Percentiles rank a stretch among this genome's conserved stretches.
Evolutionary conservation across 495 filamentous ascomycete species (phyloP).

Genomic region (Penicillium odoratum): DNA sequence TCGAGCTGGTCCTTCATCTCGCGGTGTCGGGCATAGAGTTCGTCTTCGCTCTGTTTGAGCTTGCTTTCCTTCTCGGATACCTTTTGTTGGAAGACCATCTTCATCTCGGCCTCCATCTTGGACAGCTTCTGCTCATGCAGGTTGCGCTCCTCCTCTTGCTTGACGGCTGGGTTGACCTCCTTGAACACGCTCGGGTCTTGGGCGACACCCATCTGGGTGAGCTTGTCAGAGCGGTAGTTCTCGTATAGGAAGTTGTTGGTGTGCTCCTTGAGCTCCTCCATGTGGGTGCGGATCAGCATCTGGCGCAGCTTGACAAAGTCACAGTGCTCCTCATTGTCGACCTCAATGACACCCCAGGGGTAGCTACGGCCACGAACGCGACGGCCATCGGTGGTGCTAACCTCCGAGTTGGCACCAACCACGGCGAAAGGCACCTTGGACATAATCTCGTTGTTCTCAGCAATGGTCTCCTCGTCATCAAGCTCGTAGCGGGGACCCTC

Average conservation of each 20-base stretch:
- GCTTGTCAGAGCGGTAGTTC: slow-evolving; percentile 99
- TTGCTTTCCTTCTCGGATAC: slow-evolving; percentile 99
- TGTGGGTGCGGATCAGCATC: slow-evolving; percentile 99
- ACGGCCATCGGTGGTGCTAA: slow-evolving; percentile 86
- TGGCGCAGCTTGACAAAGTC: slow-evolving; percentile 99
- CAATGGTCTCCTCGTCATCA: slow-evolving; percentile 98
- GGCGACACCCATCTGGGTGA: slow-evolving; percentile 95
- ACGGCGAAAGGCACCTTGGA: slow-evolving; percentile 99
- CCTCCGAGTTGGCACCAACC: slow-evolving; percentile 92
- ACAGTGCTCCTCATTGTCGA: slow-evolving; percentile 99
- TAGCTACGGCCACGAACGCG: slow-evolving; percentile 95
- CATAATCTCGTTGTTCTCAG: slow-evolving; percentile 99
- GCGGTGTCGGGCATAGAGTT: slow-evolving; percentile 93
- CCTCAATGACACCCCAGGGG: slow-evolving; percentile 98
- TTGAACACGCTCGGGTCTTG: slow-evolving; percentile 99
- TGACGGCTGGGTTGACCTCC: slow-evolving; percentile 99
- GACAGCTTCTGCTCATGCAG: slow-evolving; percentile 99
- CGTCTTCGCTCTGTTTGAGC: slow-evolving; percentile 97
- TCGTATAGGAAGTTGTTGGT: slow-evolving; percentile 98
- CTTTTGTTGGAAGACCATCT: slow-evolving; percentile 99
- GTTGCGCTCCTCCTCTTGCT: slow-evolving; percentile 97
- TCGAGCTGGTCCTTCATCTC: slow-evolving; percentile 99
- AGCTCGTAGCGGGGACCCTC: slow-evolving; percentile 98
- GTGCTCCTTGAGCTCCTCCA: slow-evolving; percentile 99
- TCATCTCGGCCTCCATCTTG: slow-evolving; percentile 99